These are phyloP conservation scores for Cytospora paraplurivora DNA, from an alignment of 2,329 filamentous ascomycete genomes.

Conservation along the genomic window DNA sequence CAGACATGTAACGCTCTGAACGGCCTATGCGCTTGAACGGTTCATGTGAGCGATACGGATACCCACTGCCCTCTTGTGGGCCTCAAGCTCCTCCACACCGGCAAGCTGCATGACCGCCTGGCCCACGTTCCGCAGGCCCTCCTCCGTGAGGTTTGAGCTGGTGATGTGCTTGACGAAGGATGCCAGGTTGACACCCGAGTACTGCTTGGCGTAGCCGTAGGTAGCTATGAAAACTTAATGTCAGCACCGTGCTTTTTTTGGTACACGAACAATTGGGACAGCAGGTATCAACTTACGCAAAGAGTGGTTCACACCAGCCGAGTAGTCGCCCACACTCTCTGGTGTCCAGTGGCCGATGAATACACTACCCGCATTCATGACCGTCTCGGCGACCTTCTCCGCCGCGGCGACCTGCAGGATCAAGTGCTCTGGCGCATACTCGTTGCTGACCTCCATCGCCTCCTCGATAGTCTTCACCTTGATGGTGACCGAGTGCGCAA, in stretches of 20 bases:
- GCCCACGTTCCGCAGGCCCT: constrained; percentile 85
- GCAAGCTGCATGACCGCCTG: constrained; percentile 92
- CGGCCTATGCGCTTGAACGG: neutral
- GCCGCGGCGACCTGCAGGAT: constrained; percentile 87
- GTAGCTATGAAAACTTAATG: constrained; percentile 62
- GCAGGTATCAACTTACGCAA: constrained; percentile 70
- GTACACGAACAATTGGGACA: constrained; percentile 1
- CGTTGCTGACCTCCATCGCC: constrained; percentile 82
- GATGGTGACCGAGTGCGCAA: constrained; percentile 89
- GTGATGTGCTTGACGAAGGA: constrained; percentile 99
- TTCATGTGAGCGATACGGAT: constrained; percentile 68
- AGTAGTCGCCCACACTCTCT: constrained; percentile 97
- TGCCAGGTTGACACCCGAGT: constrained; percentile 93
- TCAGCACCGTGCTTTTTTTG: constrained; percentile 21
- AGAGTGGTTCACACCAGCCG: constrained; percentile 95
- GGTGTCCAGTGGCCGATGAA: constrained; percentile 97
- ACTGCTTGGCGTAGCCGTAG: constrained; percentile 97
- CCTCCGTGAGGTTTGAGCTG: constrained; percentile 81
- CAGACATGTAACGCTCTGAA: neutral
- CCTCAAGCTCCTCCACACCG: constrained; percentile 91
- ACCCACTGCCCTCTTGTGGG: constrained; percentile 85
- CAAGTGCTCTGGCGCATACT: constrained; percentile 94
- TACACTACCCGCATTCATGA: constrained; percentile 93
- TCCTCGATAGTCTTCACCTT: constrained; percentile 70
- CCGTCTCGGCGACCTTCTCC: constrained; percentile 70